Conservation (phyloP, 192 early-diverging fungal genomes). For the Coemansia pectinata region DNA sequence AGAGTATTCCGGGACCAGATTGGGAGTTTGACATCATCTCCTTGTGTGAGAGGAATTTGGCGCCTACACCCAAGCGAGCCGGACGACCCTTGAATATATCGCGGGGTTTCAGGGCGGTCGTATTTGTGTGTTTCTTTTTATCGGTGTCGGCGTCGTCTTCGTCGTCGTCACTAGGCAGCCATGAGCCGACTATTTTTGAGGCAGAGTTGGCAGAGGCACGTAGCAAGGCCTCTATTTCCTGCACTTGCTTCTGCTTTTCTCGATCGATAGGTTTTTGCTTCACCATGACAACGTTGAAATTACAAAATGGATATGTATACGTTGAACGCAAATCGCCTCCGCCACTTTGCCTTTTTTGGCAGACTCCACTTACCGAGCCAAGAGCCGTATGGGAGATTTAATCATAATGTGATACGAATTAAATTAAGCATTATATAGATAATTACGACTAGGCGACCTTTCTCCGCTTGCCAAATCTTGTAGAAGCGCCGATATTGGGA, state of each 20-base stretch:
- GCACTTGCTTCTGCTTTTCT: constrained; percentile 33
- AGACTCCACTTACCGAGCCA: neutral
- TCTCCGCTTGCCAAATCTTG: constrained; percentile 47
- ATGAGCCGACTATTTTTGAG: constrained; percentile 34
- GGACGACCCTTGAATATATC: constrained; percentile 46
- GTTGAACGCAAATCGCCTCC: neutral
- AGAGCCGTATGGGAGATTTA: neutral
- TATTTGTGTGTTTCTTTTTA: neutral
- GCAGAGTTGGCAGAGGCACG: constrained; percentile 48
- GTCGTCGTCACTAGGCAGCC: constrained; percentile 23
- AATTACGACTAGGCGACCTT: constrained; percentile 15
- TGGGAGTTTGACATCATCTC: constrained; percentile 27
- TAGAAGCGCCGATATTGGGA: constrained; percentile 27
- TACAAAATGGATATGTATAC: neutral
- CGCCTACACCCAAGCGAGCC: constrained; percentile 42
- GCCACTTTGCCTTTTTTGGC: neutral
- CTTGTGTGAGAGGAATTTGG: constrained; percentile 49
- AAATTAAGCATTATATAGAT: neutral
- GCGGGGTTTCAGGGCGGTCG: constrained; percentile 21
- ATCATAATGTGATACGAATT: neutral
- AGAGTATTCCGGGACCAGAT: constrained; percentile 9
- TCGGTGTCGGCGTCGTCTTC: constrained; percentile 6
- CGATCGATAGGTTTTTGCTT: constrained; percentile 30
- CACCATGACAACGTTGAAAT: constrained; percentile 9
- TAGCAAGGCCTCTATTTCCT: constrained; percentile 49